phyloP scores from a whole-genome alignment of 2,329 filamentous ascomycete species.

The Colletotrichum sp. region DNA sequence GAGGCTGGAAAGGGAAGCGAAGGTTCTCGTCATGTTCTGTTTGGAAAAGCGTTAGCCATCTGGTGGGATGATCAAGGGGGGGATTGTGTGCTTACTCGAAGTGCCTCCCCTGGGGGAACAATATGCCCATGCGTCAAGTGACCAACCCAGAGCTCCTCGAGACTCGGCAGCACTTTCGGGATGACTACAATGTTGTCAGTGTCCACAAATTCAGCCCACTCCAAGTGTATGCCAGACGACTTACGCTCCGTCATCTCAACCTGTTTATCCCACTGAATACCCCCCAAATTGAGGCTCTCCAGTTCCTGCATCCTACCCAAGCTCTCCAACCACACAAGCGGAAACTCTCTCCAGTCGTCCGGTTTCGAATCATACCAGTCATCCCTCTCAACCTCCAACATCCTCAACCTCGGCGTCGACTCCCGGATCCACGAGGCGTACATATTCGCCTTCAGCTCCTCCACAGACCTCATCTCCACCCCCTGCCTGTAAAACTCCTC shows the following conservation, averaged over 20 bases:
- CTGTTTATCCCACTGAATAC: neutral
- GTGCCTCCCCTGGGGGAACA: neutral
- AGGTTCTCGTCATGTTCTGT: neutral
- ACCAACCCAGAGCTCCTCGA: neutral
- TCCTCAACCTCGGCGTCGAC: neutral
- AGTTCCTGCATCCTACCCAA: neutral
- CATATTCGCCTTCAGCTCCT: neutral
- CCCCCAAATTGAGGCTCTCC: neutral
- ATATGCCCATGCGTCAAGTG: neutral
- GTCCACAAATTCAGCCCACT: too few relatives aligned
- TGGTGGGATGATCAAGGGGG: neutral
- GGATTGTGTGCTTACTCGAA: neutral
- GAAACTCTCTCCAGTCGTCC: neutral
- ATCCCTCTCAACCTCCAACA: neutral
- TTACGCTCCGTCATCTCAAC: neutral
- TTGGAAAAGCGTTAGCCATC: rapidly evolving
- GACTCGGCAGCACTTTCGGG: neutral
- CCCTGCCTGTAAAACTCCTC: neutral
- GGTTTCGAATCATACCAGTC: neutral
- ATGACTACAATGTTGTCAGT: neutral
- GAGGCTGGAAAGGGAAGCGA: neutral
- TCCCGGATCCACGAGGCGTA: neutral
- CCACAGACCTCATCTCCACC: neutral
- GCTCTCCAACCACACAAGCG: neutral
- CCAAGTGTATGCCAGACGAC: neutral